These are phyloP conservation scores for Oxyria digyna DNA, from an alignment of 148 eudicot genomes.

Conservation along the genomic window DNA sequence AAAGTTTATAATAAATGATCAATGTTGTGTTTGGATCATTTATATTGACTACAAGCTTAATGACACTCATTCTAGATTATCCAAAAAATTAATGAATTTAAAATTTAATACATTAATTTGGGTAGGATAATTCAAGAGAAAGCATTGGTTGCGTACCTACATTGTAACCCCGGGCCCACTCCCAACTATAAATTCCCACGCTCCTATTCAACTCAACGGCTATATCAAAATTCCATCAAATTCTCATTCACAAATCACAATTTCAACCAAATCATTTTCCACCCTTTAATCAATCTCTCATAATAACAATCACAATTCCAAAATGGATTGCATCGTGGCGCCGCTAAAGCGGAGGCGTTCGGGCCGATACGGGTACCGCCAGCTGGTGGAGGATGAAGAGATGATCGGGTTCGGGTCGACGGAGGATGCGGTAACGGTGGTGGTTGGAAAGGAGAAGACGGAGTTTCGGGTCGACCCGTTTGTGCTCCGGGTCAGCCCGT, in stretches of 20 bases:
- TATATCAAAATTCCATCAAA: not conserved
- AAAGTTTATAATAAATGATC: too few relatives aligned
- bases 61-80: too few relatives aligned
- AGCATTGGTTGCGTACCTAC: not conserved
- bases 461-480: constrained; percentile 37
- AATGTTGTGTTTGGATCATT: too few relatives aligned
- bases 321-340: constrained; percentile 29
- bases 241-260: too few relatives aligned
- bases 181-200: not conserved
- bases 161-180: not conserved
- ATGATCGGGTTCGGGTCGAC: not conserved
- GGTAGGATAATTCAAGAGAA: not conserved
- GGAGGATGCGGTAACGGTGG: constrained; percentile 27
- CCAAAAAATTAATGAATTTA: not conserved
- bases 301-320: not conserved
- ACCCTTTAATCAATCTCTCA: not conserved
- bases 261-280: not conserved
- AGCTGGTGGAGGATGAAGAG: constrained; percentile 11
- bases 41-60: too few relatives aligned
- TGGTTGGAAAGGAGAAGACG: constrained; percentile 37
- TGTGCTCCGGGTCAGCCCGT: constrained; percentile 29
- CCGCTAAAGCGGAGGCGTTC: constrained; percentile 32
- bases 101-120: not conserved
- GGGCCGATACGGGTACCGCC: constrained; percentile 18
- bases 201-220: constrained; percentile 5